A percentile compares a stretch with the other conserved stretches of the same genome.
Evolutionary conservation across 495 filamentous ascomycete species (phyloP).

Genomic region (Talaromyces trachyspermus): DNA sequence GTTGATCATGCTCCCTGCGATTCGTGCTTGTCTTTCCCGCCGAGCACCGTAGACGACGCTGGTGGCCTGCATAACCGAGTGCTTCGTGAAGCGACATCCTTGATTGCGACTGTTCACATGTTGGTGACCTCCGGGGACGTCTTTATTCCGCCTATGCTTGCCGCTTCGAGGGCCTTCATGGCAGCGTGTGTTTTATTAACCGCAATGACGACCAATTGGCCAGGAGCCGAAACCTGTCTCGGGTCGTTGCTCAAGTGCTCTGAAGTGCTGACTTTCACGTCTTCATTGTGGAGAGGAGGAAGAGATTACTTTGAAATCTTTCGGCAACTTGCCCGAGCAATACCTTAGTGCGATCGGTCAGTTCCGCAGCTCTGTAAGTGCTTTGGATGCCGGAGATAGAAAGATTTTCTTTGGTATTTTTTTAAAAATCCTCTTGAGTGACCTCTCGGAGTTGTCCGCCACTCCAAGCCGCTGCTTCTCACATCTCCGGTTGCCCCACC

Average conservation of each 20-base stretch:
- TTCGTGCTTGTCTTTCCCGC: background rate
- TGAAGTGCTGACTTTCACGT: background rate
- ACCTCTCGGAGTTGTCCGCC: too few relatives aligned
- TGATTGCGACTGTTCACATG: background rate
- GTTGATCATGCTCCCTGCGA: background rate
- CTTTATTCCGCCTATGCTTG: background rate
- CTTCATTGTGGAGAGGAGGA: background rate
- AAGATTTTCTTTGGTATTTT: too few relatives aligned
- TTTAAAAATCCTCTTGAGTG: too few relatives aligned
- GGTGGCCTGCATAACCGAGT: background rate
- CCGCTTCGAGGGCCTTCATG: background rate
- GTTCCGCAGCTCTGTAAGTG: too few relatives aligned
- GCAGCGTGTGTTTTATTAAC: background rate
- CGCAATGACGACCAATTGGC: background rate
- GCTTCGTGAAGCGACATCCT: background rate
- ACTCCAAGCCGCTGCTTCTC: too few relatives aligned
- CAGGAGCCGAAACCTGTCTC: background rate
- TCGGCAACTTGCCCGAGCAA: background rate
- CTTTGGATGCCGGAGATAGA: too few relatives aligned
- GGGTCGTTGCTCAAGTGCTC: background rate
- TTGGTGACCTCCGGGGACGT: background rate
- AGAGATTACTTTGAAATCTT: background rate
- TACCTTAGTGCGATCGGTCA: too few relatives aligned
- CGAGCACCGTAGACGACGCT: background rate
- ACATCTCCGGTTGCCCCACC: too few relatives aligned